Conservation (phyloP, 2,329 filamentous ascomycete species). For the Leptodontidium sp. region DNA sequence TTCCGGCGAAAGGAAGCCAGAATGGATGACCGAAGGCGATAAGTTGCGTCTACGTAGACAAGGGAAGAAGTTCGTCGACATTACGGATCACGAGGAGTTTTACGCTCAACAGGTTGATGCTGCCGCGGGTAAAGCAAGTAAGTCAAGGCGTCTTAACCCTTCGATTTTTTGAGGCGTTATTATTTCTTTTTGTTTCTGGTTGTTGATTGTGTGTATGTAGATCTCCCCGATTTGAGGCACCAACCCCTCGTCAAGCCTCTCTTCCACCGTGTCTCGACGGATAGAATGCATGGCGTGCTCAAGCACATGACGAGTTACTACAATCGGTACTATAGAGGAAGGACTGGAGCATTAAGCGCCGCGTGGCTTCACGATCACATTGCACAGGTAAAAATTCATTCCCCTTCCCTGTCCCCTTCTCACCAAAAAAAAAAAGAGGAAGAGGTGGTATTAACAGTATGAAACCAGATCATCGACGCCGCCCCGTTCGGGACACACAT, state of each 20-base stretch:
- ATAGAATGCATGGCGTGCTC: constrained; percentile 71
- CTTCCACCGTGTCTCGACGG: constrained; percentile 58
- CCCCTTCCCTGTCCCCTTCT: background rate
- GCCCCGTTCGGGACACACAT: constrained; percentile 49
- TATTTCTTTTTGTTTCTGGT: background rate
- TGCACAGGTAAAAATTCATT: constrained; percentile 39
- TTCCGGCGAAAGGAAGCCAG: constrained; percentile 13
- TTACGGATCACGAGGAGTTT: constrained; percentile 22
- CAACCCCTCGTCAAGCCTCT: constrained; percentile 18
- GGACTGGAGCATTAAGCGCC: constrained; percentile 47
- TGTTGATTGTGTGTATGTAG: constrained; percentile 9
- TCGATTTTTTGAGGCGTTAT: background rate
- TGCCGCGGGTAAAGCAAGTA: constrained; percentile 18
- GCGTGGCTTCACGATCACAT: constrained; percentile 50
- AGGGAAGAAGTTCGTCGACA: constrained; percentile 23
- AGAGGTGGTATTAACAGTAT: background rate
- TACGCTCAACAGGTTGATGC: constrained; percentile 17
- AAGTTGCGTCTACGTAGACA: constrained; percentile 18
- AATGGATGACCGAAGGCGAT: constrained; percentile 25
- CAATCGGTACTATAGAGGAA: constrained; percentile 62
- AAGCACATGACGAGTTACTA: constrained; percentile 68
- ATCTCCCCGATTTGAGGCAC: constrained; percentile 18
- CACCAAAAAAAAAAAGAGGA: background rate
- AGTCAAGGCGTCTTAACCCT: background rate
- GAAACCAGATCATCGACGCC: constrained; percentile 29